Percentiles rank a stretch among this genome's conserved stretches.
These are phyloP conservation scores for Basipetospora chlamydospora DNA, from an alignment of 2,329 filamentous ascomycete genomes.

Conservation along the genomic window DNA sequence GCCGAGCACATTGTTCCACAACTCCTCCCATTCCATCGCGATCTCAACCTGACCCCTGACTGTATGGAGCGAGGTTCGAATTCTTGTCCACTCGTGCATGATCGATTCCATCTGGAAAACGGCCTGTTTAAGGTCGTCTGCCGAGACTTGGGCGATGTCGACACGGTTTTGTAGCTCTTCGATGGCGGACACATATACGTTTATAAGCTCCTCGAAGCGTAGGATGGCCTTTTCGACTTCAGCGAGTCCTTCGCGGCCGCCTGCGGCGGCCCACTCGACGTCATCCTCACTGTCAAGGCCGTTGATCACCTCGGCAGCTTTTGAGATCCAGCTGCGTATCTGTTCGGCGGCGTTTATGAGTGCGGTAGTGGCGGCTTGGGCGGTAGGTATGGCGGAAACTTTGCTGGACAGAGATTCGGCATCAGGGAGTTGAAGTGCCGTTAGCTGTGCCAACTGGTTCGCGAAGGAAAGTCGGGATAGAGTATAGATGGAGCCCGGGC, in stretches of 20 bases:
- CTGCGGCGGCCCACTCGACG: conserved; percentile 88
- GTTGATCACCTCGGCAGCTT: conserved; percentile 76
- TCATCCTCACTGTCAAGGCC: conserved; percentile 92
- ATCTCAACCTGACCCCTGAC: conserved; percentile 88
- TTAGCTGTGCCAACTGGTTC: conserved; percentile 83
- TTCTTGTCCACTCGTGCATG: conserved; percentile 68
- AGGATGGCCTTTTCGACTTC: conserved; percentile 61
- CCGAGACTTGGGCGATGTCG: conserved; percentile 59
- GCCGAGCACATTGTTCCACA: conserved; percentile 86
- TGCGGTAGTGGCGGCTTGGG: conserved; percentile 68
- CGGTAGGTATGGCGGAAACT: conserved; percentile 73
- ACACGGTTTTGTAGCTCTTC: conserved; percentile 70
- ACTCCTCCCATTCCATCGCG: conserved; percentile 97
- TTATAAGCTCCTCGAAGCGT: conserved; percentile 77
- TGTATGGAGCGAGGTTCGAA: conserved; percentile 59
- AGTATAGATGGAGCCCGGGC: conserved; percentile 82
- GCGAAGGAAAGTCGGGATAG: conserved; percentile 85
- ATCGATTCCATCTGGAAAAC: conserved; percentile 85
- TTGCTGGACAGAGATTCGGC: conserved; percentile 69
- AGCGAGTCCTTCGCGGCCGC: conserved; percentile 65
- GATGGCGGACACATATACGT: conserved; percentile 87
- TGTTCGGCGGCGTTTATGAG: conserved; percentile 80
- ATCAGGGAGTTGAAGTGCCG: conserved; percentile 76
- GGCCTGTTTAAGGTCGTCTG: conserved; percentile 57
- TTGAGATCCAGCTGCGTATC: conserved; percentile 85